phyloP scores from a whole-genome alignment of 768 basidiomycete genomes.

The Hygrophorus pudorinus region DNA sequence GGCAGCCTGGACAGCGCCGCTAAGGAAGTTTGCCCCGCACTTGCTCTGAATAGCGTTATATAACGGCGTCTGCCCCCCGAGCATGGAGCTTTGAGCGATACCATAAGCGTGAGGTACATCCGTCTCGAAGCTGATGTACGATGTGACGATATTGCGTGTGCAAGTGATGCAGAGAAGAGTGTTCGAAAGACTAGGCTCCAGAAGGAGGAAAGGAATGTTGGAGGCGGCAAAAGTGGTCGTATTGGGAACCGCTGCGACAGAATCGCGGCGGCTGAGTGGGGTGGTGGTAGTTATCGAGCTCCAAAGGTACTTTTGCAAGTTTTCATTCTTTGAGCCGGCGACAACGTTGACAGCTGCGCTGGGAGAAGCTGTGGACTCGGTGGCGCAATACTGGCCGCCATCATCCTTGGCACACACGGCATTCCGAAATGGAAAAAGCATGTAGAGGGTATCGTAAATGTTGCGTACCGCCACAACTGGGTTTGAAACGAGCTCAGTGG shows the following conservation, averaged over 20 bases:
- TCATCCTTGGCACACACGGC: constrained; percentile 76
- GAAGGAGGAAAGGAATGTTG: constrained; percentile 79
- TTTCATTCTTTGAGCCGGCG: too few species aligned
- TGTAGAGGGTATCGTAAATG: constrained; percentile 77
- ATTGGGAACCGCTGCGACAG: constrained; percentile 41
- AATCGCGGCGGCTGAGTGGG: constrained; percentile 11
- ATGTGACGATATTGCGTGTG: constrained; percentile 63
- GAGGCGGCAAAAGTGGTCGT: constrained; percentile 38
- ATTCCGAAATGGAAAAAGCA: constrained; percentile 48
- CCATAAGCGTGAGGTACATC: constrained; percentile 68
- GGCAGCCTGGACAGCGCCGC: constrained; percentile 56
- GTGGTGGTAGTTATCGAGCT: background rate
- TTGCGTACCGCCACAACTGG: constrained; percentile 40
- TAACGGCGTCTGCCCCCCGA: constrained; percentile 54
- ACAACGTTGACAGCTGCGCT: constrained; percentile 12
- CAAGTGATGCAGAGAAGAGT: constrained; percentile 68
- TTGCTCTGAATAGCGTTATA: constrained; percentile 50
- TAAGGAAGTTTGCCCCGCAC: constrained; percentile 69
- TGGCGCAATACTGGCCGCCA: constrained; percentile 58
- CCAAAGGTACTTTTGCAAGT: constrained; percentile 4
- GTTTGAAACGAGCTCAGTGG: constrained; percentile 51
- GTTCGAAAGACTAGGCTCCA: constrained; percentile 39
- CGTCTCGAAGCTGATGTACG: constrained; percentile 73
- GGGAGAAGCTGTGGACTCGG: constrained; percentile 29
- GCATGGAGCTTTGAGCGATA: constrained; percentile 48